Evolutionary conservation across 306 rosid species (phyloP).

Genomic region (Prunus mume): DNA sequence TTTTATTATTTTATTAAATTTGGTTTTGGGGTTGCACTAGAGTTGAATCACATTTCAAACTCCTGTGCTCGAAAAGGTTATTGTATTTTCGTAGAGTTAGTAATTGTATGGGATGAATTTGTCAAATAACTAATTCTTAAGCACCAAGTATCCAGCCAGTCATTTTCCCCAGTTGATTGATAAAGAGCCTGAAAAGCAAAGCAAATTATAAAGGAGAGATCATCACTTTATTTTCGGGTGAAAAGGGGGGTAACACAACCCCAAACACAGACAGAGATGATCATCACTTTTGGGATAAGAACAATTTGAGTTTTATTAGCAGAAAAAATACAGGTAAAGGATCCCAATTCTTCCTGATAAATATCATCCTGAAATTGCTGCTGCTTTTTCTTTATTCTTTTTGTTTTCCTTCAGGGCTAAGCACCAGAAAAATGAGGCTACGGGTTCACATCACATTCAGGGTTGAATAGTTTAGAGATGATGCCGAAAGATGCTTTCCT

Average conservation of each 20-base stretch:
- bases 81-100: not conserved
- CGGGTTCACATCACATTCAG: not conserved
- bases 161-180: no score
- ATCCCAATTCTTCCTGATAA: not conserved
- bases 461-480: not conserved
- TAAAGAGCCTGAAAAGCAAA: not conserved
- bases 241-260: no score
- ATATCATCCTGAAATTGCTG: not conserved
- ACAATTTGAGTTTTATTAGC: no score
- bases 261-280: no score
- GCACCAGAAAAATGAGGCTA: not conserved
- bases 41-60: not conserved
- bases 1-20: no score
- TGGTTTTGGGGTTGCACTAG: no score
- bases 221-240: no score
- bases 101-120: not conserved
- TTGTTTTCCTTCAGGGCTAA: not conserved
- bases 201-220: not conserved
- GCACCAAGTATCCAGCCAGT: not conserved
- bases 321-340: not conserved
- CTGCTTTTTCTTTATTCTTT: not conserved
- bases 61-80: not conserved
- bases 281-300: not conserved
- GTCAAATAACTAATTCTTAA: not conserved
- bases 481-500: slow-evolving; percentile 17